Conservation (phyloP, 192 early-diverging fungal species). For the Martensiomyces pterosporus region DNA sequence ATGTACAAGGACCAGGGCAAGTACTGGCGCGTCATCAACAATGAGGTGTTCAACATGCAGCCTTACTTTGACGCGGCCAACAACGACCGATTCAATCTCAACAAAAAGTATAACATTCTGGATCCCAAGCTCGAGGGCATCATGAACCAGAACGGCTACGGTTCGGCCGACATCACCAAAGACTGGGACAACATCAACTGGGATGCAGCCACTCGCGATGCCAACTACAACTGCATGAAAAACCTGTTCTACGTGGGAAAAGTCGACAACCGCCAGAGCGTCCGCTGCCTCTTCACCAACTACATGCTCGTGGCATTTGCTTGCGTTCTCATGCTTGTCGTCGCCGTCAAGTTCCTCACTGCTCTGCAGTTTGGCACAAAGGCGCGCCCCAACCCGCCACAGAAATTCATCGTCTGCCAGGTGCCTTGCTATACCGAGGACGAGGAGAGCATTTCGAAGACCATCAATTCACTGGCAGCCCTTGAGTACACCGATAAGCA, state of each 20-base stretch:
- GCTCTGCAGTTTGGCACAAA: slow-evolving; percentile 69
- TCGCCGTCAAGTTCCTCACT: slow-evolving; percentile 75
- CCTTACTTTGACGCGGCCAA: slow-evolving; percentile 48
- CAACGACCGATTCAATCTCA: slow-evolving; percentile 12
- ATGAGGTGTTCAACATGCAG: slow-evolving; percentile 64
- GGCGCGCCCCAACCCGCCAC: slow-evolving; percentile 74
- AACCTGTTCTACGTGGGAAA: slow-evolving; percentile 77
- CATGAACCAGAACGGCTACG: slow-evolving; percentile 41
- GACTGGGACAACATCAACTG: slow-evolving; percentile 42
- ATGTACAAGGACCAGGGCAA: slow-evolving; percentile 47
- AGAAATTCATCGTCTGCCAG: slow-evolving; percentile 94
- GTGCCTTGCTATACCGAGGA: slow-evolving; percentile 97
- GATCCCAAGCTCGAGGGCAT: slow-evolving; percentile 15
- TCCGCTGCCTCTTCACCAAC: slow-evolving; percentile 78
- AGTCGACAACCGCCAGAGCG: slow-evolving; percentile 70
- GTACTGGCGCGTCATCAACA: slow-evolving; percentile 57
- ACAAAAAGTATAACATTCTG: slow-evolving; percentile 55
- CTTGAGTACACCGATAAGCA: slow-evolving; percentile 83
- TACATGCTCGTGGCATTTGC: slow-evolving; percentile 82
- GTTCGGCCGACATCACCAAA: slow-evolving; percentile 46
- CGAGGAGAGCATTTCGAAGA: slow-evolving; percentile 79
- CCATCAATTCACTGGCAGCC: slow-evolving; percentile 73
- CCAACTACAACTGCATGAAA: slow-evolving; percentile 72
- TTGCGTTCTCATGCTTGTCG: slow-evolving; percentile 68
- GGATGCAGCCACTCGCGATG: slow-evolving; percentile 12